Evolutionary conservation across 305 asterid genomes (phyloP).

Genomic region (Euphrasia arctica): DNA sequence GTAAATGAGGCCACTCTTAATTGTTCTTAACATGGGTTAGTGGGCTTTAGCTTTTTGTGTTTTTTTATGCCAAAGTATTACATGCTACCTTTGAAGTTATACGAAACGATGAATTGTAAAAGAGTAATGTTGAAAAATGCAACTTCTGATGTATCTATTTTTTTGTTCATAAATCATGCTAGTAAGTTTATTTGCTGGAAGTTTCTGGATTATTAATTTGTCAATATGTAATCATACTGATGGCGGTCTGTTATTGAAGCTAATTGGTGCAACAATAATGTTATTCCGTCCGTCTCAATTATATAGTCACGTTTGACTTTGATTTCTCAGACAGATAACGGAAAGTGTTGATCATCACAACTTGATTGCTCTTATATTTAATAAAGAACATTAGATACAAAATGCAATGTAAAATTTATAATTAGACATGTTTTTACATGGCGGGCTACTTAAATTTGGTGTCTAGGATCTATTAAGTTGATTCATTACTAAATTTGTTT

Average conservation of each 20-base stretch:
- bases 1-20: constrained; percentile 27
- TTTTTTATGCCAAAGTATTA: constrained; percentile 17
- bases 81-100: constrained; percentile 13
- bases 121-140: constrained; percentile 9
- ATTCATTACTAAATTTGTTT: constrained; percentile 9
- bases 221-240: too few relatives aligned
- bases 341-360: too few relatives aligned
- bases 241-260: too few relatives aligned
- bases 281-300: too few relatives aligned
- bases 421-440: constrained; percentile 20
- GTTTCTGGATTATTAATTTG: constrained; percentile 17
- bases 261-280: too few relatives aligned
- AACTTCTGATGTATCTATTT: constrained; percentile 16
- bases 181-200: constrained; percentile 11
- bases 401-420: background rate
- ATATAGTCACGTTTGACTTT: too few relatives aligned
- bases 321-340: too few relatives aligned
- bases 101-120: constrained; percentile 19
- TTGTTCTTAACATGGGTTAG: constrained; percentile 19
- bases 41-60: constrained; percentile 4
- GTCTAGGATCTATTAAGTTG: constrained; percentile 7
- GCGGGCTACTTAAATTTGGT: background rate
- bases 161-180: constrained; percentile 7
- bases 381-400: too few relatives aligned
- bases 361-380: too few relatives aligned